Evolutionary conservation across 208 protist species (phyloP).

Genomic region (Leishmania tarentolae): DNA sequence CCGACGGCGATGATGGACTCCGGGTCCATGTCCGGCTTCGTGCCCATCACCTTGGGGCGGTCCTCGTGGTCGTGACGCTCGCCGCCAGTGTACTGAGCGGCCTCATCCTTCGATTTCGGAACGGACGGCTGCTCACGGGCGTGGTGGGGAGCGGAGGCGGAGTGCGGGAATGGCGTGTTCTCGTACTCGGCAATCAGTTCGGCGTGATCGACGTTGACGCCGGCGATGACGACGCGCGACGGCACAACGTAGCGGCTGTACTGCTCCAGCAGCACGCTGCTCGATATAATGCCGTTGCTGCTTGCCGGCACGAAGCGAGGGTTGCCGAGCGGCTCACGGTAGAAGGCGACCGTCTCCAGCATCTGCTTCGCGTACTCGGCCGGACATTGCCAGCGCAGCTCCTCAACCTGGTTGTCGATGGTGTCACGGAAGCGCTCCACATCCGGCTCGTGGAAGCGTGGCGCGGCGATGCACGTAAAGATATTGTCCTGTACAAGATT

Average conservation of each 20-base stretch:
- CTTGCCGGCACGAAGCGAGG: constrained; percentile 78
- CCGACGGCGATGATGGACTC: constrained; percentile 88
- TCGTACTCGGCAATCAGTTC: constrained; percentile 89
- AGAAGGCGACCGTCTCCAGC: constrained; percentile 88
- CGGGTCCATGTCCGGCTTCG: constrained; percentile 84
- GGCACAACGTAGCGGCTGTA: constrained; percentile 78
- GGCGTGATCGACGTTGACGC: constrained; percentile 88
- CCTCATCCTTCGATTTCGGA: constrained; percentile 49
- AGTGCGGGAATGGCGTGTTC: constrained; percentile 80
- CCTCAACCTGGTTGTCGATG: constrained; percentile 85
- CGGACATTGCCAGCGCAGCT: constrained; percentile 81
- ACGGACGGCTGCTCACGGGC: constrained; percentile 27
- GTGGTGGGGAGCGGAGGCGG: constrained; percentile 67
- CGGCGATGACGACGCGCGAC: constrained; percentile 80
- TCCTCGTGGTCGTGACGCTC: constrained; percentile 88
- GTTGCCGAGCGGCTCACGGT: constrained; percentile 87
- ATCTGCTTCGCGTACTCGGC: constrained; percentile 75
- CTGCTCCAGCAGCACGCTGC: constrained; percentile 73
- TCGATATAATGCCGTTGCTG: constrained; percentile 70
- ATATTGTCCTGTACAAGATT: constrained; percentile 84
- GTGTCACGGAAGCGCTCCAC: constrained; percentile 87
- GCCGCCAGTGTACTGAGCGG: constrained; percentile 73
- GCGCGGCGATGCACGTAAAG: constrained; percentile 77
- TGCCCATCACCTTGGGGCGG: constrained; percentile 82
- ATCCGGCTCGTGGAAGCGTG: constrained; percentile 79